Evolutionary conservation across 129 eudicot species (phyloP).

Genomic region (Solidago caesia): DNA sequence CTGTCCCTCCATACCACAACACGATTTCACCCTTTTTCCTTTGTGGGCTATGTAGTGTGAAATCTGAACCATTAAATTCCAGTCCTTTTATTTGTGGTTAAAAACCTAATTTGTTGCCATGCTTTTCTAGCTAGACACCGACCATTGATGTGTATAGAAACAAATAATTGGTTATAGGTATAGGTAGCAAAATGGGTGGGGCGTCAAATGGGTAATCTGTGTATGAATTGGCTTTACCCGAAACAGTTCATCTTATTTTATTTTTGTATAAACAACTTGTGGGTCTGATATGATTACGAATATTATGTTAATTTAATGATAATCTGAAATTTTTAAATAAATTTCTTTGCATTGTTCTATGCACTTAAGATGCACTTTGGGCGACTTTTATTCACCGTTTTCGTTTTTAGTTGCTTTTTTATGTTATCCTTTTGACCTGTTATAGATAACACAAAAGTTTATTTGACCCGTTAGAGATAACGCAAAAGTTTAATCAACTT

Average conservation of each 20-base stretch:
- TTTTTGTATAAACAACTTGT: not conserved
- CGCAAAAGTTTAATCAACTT: not conserved
- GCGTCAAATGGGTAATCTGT: not conserved
- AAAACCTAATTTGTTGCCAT: constrained; percentile 45
- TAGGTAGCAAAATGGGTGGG: not conserved
- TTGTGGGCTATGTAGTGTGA: constrained; percentile 36
- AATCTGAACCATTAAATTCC: constrained; percentile 36
- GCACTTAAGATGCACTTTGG: not conserved
- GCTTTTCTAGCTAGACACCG: constrained; percentile 49
- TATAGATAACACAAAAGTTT: no score
- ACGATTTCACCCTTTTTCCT: constrained; percentile 27
- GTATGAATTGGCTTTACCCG: not conserved
- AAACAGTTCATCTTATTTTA: not conserved
- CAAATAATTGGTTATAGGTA: constrained; percentile 1
- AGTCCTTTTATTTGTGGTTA: constrained; percentile 39
- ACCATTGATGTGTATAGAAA: constrained; percentile 16
- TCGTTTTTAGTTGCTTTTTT: not conserved
- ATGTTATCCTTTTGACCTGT: not conserved
- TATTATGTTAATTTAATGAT: not conserved
- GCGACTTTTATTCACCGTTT: not conserved
- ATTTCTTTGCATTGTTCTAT: no score
- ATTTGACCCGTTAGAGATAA: not conserved
- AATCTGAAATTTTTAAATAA: not conserved
- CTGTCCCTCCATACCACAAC: constrained; percentile 38
- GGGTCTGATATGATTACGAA: not conserved